phyloP scores from a whole-genome alignment of 202 grass and related monocot species.

The Dendrocalamus latiflorus region DNA sequence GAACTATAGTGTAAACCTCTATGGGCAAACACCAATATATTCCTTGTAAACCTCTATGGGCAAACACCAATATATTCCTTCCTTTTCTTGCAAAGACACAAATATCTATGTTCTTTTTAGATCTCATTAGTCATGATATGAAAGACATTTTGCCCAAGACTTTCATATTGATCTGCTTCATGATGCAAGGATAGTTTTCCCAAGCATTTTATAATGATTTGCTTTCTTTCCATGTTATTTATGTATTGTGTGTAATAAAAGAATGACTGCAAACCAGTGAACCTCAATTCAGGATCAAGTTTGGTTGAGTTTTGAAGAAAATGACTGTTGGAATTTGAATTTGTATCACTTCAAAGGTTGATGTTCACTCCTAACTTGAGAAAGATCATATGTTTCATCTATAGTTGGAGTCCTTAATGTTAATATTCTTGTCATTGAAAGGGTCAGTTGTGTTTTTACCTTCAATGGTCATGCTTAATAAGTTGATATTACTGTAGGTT shows the following conservation, averaged over 20 bases:
- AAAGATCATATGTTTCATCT: slow-evolving; percentile 10
- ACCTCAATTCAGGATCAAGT: neutral
- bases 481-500: slow-evolving; percentile 2
- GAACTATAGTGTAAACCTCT: slow-evolving; percentile 13
- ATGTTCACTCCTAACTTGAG: neutral
- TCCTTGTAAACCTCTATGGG: slow-evolving; percentile 2
- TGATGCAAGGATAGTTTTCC: neutral
- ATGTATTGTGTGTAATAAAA: neutral
- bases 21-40: neutral
- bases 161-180: neutral
- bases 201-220: slow-evolving; percentile 2
- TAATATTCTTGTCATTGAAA: slow-evolving; percentile 8
- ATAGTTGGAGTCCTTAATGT: slow-evolving; percentile 10
- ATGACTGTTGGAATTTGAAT: slow-evolving; percentile 20
- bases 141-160: slow-evolving; percentile 1
- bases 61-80: neutral
- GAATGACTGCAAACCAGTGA: neutral
- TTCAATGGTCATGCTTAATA: slow-evolving; percentile 4
- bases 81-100: neutral
- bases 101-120: slow-evolving; percentile 1
- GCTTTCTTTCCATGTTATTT: neutral
- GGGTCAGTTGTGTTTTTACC: neutral
- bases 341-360: slow-evolving; percentile 7
- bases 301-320: slow-evolving; percentile 5
- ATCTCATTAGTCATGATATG: slow-evolving; percentile 11